phyloP scores from a whole-genome alignment of 768 basidiomycete genomes.

The Rhizopogon salebrosus region DNA sequence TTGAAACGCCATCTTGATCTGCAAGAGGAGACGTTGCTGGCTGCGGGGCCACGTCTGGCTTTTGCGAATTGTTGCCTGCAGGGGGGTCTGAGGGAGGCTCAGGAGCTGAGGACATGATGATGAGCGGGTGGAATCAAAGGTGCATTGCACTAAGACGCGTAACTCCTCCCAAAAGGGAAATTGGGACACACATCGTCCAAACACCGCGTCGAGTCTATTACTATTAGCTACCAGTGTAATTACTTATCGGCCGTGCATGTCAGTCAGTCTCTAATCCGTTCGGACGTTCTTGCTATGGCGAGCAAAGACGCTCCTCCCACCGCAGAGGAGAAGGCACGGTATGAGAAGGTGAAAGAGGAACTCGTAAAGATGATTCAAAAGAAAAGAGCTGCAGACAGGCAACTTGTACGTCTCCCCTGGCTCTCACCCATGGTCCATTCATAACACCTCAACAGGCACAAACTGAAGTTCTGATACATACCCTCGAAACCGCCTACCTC shows the following conservation, averaged over 20 bases:
- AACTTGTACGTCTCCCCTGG: constrained; percentile 48
- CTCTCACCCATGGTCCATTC: neutral
- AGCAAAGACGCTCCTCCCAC: constrained; percentile 37
- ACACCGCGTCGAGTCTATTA: neutral
- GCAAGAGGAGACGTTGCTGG: constrained; percentile 35
- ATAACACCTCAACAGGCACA: constrained; percentile 48
- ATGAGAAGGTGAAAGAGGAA: constrained; percentile 71
- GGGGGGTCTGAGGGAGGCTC: constrained; percentile 48
- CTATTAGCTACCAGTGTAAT: neutral
- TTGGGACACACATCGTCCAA: neutral
- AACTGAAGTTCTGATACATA: constrained; percentile 75
- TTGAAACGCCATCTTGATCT: constrained; percentile 36
- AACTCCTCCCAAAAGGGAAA: constrained; percentile 21
- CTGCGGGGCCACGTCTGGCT: constrained; percentile 25
- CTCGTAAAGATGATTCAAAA: constrained; percentile 67
- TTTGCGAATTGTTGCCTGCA: constrained; percentile 42
- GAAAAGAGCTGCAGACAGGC: constrained; percentile 72
- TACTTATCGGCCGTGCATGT: neutral
- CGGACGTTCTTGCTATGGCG: constrained; percentile 24
- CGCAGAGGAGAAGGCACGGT: constrained; percentile 66
- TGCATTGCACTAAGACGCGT: constrained; percentile 20
- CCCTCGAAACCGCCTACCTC: constrained; percentile 69
- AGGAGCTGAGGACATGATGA: constrained; percentile 51
- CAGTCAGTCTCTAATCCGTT: neutral
- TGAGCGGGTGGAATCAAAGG: neutral